Evolutionary conservation across 2,329 filamentous ascomycete genomes (phyloP).

Genomic region (Botryotinia convoluta): DNA sequence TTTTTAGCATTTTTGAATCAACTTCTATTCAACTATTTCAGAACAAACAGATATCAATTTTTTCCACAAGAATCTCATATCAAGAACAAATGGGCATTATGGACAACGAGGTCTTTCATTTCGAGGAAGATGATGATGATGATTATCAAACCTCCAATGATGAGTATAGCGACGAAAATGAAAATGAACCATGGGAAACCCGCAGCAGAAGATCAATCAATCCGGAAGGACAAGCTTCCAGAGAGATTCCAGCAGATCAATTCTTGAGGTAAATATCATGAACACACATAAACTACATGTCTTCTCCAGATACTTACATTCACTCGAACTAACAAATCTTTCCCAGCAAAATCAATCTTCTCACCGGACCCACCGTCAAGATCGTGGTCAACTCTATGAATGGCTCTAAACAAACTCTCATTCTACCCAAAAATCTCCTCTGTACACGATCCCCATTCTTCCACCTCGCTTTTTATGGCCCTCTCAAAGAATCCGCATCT

Average conservation of each 20-base stretch:
- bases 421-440: slow-evolving; percentile 19
- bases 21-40: neutral
- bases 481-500: slow-evolving; percentile 3
- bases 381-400: slow-evolving; percentile 11
- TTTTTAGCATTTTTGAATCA: neutral
- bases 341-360: slow-evolving; percentile 14
- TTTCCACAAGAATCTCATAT: neutral
- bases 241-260: neutral
- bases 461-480: slow-evolving; percentile 21
- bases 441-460: slow-evolving; percentile 24
- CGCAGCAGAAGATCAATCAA: neutral
- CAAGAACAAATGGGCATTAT: neutral
- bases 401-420: neutral
- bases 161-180: neutral
- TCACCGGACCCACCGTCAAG: slow-evolving; percentile 7
- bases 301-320: fast-evolving
- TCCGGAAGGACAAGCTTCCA: neutral
- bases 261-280: neutral
- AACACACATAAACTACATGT: neutral
- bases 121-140: neutral
- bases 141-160: slow-evolving; percentile 1
- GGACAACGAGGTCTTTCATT: neutral
- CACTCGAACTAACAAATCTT: neutral
- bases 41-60: neutral
- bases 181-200: neutral